These are phyloP conservation scores for Pistacia integerrima DNA, from an alignment of 345 rosid species.

Conservation along the genomic window DNA sequence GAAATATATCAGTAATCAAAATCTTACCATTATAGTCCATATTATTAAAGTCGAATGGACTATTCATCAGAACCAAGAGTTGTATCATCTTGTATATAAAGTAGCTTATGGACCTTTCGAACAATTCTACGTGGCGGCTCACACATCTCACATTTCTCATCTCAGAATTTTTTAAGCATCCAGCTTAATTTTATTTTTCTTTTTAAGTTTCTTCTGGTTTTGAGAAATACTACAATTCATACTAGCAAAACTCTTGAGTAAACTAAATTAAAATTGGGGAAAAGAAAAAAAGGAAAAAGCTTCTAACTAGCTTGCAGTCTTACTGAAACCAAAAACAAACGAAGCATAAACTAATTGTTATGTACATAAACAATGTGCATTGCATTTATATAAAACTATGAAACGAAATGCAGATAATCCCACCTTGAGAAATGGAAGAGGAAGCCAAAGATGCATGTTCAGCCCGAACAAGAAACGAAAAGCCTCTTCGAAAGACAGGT, in stretches of 20 bases:
- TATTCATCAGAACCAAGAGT: too few species aligned
- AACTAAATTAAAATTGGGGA: background rate
- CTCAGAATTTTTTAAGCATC: too few species aligned
- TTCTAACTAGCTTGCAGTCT: background rate
- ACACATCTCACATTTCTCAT: too few species aligned
- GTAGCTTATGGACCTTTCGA: too few species aligned
- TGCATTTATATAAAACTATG: background rate
- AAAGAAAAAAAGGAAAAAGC: background rate
- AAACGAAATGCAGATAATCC: background rate
- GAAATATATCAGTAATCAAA: background rate
- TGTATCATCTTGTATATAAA: too few species aligned
- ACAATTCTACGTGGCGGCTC: too few species aligned
- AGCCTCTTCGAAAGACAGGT: slow-evolving; percentile 47
- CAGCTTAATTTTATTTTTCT: too few species aligned
- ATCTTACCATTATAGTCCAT: background rate
- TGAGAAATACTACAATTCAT: too few species aligned
- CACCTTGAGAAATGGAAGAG: slow-evolving; percentile 55
- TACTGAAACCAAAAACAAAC: too few species aligned
- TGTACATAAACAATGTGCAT: background rate
- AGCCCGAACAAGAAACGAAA: slow-evolving; percentile 56
- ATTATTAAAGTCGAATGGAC: background rate
- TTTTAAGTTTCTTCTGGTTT: too few species aligned
- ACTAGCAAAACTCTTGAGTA: too few species aligned
- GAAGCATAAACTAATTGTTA: background rate
- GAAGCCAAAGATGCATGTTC: slow-evolving; percentile 47